Evolutionary conservation across 208 protist species (phyloP), one percentile per base, ranked within the genome.

Genomic region (Leishmania tarentolae): DNA sequence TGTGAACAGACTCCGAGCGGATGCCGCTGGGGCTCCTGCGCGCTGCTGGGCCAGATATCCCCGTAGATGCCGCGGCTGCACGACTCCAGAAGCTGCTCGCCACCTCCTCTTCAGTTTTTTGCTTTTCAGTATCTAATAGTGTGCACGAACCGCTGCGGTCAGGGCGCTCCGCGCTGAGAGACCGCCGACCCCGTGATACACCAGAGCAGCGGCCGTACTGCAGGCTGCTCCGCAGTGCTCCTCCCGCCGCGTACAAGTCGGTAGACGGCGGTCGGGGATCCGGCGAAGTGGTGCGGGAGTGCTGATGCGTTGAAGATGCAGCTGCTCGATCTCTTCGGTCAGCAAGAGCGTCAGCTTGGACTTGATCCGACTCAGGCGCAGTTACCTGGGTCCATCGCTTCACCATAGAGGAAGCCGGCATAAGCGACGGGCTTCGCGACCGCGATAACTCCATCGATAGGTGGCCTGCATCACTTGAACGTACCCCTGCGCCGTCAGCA

Each of bases 171-270:
- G 65, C 78, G n/a, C 82, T 85, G 28, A 59, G n/a, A 1, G 82
- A 85, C 37, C 82, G 82, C 15, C 82, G 82, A 28, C 79, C 78
- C 19, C 86, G 77, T 47, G 83, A 79, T 52, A 89, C 86, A 52
- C 86, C 86, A 70, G 83, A 77, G 35, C 80, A 89, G 42, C 86
- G 86, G 65, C 81, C 83, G 86, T 84, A 72, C 61, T 83, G 86
- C 69, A 88, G 81, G 66, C 86, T 88, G 82, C 76, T 79, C 46
- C 78, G 71, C 71, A 86, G 24, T 9, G 79, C 86, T 8, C 86
- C 82, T 28, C 82, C 86, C 17, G 68, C 59, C 7, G 81, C 80
- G 78, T 87, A 83, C 63, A 86, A 57, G 73, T 81, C 81, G 35
- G 84, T 82, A 31, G 79, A 81, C 13, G 84, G 87, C 57, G 72